These are phyloP conservation scores for Alternaria sp. DNA, from an alignment of 2,329 filamentous ascomycete species.

Conservation along the genomic window DNA sequence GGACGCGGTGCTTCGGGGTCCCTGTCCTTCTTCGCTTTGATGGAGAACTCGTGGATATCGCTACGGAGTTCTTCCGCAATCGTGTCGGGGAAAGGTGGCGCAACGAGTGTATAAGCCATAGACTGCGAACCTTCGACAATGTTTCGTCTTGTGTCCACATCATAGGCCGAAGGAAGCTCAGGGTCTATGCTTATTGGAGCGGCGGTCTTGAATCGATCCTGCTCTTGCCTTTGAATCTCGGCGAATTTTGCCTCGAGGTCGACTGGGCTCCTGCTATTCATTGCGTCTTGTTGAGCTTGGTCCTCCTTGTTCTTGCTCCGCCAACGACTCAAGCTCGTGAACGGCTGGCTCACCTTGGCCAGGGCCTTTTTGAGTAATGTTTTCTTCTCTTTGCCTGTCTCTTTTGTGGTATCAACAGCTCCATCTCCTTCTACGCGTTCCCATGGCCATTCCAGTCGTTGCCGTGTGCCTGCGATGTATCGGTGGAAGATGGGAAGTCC, in stretches of 20 bases:
- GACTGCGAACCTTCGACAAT: conserved; percentile 67
- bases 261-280: conserved; percentile 1
- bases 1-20: conserved; percentile 37
- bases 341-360: conserved; percentile 24
- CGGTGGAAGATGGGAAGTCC: conserved; percentile 41
- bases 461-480: conserved; percentile 44
- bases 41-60: conserved; percentile 68
- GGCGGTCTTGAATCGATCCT: conserved; percentile 11
- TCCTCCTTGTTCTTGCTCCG: conserved; percentile 13
- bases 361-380: conserved; percentile 20
- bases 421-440: conserved; percentile 24
- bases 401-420: conserved; percentile 6
- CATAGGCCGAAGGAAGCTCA: conserved; percentile 22
- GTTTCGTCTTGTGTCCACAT: conserved; percentile 76
- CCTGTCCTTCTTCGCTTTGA: conserved; percentile 62
- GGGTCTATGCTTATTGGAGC: conserved; percentile 18
- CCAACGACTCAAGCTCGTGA: conserved; percentile 25
- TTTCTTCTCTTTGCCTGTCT: conserved; percentile 15
- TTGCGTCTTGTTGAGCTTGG: conserved; percentile 1
- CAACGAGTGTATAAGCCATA: conserved; percentile 75
- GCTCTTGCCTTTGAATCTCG: conserved; percentile 21
- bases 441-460: conserved; percentile 42
- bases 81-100: conserved; percentile 76
- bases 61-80: conserved; percentile 82
- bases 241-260: conserved; percentile 1